Percentiles rank a stretch among this genome's conserved stretches.
Evolutionary conservation across 768 basidiomycete genomes (phyloP).

Genomic region (Leccinum rimulosum): DNA sequence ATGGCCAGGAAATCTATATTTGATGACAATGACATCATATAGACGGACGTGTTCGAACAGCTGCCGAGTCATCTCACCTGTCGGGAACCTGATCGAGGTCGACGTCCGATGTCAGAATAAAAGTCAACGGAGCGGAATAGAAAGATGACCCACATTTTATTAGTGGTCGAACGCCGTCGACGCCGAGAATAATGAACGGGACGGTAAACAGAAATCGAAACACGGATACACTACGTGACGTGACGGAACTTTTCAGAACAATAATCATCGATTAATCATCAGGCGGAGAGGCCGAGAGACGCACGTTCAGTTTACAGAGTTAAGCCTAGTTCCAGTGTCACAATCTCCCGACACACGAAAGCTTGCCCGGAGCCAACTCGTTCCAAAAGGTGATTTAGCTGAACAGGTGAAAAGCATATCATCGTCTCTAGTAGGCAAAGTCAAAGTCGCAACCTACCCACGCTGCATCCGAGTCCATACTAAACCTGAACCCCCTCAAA

Average conservation of each 20-base stretch:
- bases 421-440: too few species aligned
- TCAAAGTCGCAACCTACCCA: too few species aligned
- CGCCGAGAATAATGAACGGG: constrained; percentile 61
- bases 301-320: constrained; percentile 62
- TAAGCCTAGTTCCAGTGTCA: too few species aligned
- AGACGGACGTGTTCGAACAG: background rate
- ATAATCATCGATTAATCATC: background rate
- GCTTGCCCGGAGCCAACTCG: too few species aligned
- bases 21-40: background rate
- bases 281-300: constrained; percentile 22
- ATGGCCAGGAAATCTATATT: constrained; percentile 37
- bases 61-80: constrained; percentile 14
- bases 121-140: background rate
- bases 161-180: constrained; percentile 69
- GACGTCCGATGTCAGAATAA: background rate
- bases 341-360: too few species aligned
- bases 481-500: too few species aligned
- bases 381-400: too few species aligned
- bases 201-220: constrained; percentile 73
- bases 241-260: background rate
- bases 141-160: constrained; percentile 41
- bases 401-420: too few species aligned
- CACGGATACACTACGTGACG: constrained; percentile 48
- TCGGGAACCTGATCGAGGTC: constrained; percentile 21
- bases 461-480: too few species aligned